Evolutionary conservation across 176 grass and related monocot species (phyloP), one percentile per base, ranked within the genome.

Genomic region (Puya raimondii): DNA sequence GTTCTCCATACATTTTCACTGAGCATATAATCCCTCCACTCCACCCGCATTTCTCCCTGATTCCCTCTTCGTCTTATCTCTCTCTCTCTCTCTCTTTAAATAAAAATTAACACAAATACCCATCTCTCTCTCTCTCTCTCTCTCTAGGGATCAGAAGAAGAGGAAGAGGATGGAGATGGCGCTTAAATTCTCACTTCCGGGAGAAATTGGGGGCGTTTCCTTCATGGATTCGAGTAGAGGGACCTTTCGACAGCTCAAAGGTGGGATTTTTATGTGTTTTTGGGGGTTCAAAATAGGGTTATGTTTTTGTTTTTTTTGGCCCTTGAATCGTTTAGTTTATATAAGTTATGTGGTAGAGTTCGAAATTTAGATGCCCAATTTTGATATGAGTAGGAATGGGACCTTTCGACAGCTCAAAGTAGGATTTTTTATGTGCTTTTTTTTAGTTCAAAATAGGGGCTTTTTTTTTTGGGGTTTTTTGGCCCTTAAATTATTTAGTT

Each of bases 201-300:
- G 80, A 11, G 87, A 94, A 70, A 73, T 91, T 22, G 71, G 71
- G 7, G 74, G 71, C 0, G 69, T 82, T 33, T 80, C 87, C 22
- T 87, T 92, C 74, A 82, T 90, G 25, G 94, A 88, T 42, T 81
- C 84, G 16, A 78, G 63, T 17, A 79, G 83, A 58, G 86, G 76
- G 12, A 26, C 54, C 71, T 68, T 80, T 63, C 51, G 26, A 29
- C 88, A 70, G 74, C 84, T 66, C 63, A 86, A 85, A 99, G 94
- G 89, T 93, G 72, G 14, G 67, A 50, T 71, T 26, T 70, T 86
- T 75, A 26, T 77, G 0, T 5, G 4, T 42, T 61, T 61, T 59
- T 59, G 2, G 14, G 10, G 33, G 33, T 42, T 18, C 13, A 17
- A 59, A 59, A 21, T 7, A 61, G 16, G 9, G 17, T 2, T 6